Evolutionary conservation across 768 basidiomycete genomes (phyloP), one percentile per base, ranked within the genome.

Genomic region (Grammothele lineata): DNA sequence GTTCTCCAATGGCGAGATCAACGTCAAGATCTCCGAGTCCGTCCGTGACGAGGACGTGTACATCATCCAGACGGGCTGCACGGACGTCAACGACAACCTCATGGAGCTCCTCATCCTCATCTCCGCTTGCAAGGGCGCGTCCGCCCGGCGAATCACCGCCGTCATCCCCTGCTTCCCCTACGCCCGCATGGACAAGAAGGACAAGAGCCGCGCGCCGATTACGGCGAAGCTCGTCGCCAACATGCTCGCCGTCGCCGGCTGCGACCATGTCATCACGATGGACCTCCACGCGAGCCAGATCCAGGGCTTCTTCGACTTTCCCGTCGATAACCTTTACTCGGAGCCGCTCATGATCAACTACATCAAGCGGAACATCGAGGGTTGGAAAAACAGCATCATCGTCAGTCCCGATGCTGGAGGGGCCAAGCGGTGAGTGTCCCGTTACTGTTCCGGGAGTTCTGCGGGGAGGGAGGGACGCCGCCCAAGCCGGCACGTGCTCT

Each of bases 251-350:
- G 90, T 96, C 38, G 94, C 96, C 8, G 95, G 95, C 19, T 96
- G 93, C 63, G 95, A 98, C 68, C 95, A 98, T 62, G 87, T 99
- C 60, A 97, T 99, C 57, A 97, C 95, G n/a, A 95, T 98, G 87
- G 94, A 98, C 66, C 72, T 98, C 41, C 95, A 97, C 62, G 94
- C 95, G 34, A 88, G 87, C 59, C 95, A 98, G 71, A 98, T 97
- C 50, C 95, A 98, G 63, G 95, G 95, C 6, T 98, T 98, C 74
- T 98, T 98, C 65, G 93, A 97, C 66, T 92, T 98, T 55, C 95
- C 95, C 8, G 94, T 96, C 22, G 95, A 98, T 71, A 98, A 98
- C 65, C 75, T 98, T 37, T 98, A 87, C 71, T 93, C 91, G 30
- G 95, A 99, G 65, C 92, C 96, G 2, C 73, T 94, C 50, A 95